Conservation (phyloP, 306 rosid genomes). For the Sechiopsis laciniata region DNA sequence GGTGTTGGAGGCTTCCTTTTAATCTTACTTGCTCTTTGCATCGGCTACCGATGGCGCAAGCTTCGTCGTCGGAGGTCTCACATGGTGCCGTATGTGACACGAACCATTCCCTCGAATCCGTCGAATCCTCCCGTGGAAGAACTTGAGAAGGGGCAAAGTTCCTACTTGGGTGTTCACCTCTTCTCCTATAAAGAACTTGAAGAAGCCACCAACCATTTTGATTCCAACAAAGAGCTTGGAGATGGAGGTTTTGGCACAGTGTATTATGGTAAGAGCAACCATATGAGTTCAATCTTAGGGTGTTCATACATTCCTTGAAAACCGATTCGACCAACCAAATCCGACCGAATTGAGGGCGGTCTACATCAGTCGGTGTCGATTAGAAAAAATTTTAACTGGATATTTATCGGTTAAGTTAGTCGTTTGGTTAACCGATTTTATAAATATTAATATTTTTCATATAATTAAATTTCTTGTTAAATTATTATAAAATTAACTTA, state of each 20-base stretch:
- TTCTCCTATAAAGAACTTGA: slow-evolving; percentile 60
- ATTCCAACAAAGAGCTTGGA: slow-evolving; percentile 56
- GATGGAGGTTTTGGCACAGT: slow-evolving; percentile 71
- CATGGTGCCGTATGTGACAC: slow-evolving; percentile 31
- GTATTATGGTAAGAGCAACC: slow-evolving; percentile 46
- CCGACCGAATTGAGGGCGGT: too few relatives aligned
- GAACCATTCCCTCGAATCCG: slow-evolving; percentile 32
- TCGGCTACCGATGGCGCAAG: slow-evolving; percentile 24
- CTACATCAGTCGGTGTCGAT: too few relatives aligned
- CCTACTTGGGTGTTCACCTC: slow-evolving; percentile 36
- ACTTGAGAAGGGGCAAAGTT: slow-evolving; percentile 51
- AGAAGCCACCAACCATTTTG: slow-evolving; percentile 61
- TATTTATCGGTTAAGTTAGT: too few relatives aligned
- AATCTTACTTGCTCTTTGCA: neutral
- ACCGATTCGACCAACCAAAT: too few relatives aligned
- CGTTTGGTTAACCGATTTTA: too few relatives aligned
- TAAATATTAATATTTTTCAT: too few relatives aligned
- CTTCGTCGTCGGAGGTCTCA: slow-evolving; percentile 29
- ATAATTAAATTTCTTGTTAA: too few relatives aligned
- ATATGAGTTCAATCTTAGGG: neutral
- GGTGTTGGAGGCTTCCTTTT: slow-evolving; percentile 1
- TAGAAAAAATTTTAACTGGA: too few relatives aligned
- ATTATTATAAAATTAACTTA: too few relatives aligned
- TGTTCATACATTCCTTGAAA: too few relatives aligned
- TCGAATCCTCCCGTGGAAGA: slow-evolving; percentile 22